A percentile compares a stretch with the other conserved stretches of the same genome.
phyloP scores from a whole-genome alignment of 306 rosid genomes.

The Dryas octopetala region DNA sequence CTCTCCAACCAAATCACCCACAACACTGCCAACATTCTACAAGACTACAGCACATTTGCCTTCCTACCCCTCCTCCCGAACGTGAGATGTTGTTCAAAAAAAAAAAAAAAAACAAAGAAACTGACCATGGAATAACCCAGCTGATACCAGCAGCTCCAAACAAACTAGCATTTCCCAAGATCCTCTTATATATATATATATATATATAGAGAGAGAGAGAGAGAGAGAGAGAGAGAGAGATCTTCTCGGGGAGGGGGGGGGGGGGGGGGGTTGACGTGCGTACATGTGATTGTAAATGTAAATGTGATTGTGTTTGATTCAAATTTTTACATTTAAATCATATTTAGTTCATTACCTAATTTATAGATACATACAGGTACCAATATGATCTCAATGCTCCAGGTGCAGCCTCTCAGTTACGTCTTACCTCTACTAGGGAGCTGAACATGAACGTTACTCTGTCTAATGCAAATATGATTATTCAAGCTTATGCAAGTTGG shows the following conservation, averaged over 20 bases:
- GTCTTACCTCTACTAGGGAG: slow-evolving; percentile 81
- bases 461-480: slow-evolving; percentile 88
- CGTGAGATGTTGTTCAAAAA: no score
- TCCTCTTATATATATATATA: no score
- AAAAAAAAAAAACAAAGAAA: no score
- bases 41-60: no score
- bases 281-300: neutral
- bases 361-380: slow-evolving; percentile 50
- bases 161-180: no score
- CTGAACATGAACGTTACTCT: slow-evolving; percentile 88
- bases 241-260: neutral
- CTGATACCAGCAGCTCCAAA: no score
- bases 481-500: slow-evolving; percentile 99
- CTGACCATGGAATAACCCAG: no score
- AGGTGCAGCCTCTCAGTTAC: slow-evolving; percentile 88
- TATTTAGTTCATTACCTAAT: slow-evolving; percentile 11
- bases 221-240: no score
- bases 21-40: no score
- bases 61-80: no score
- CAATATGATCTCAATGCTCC: slow-evolving; percentile 74
- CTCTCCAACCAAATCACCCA: no score
- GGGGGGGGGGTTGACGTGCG: neutral
- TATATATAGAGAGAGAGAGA: no score
- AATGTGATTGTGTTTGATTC: neutral
- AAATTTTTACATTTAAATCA: neutral